Conservation (phyloP, 208 protist genomes). For the Strigomonas culicis region DNA sequence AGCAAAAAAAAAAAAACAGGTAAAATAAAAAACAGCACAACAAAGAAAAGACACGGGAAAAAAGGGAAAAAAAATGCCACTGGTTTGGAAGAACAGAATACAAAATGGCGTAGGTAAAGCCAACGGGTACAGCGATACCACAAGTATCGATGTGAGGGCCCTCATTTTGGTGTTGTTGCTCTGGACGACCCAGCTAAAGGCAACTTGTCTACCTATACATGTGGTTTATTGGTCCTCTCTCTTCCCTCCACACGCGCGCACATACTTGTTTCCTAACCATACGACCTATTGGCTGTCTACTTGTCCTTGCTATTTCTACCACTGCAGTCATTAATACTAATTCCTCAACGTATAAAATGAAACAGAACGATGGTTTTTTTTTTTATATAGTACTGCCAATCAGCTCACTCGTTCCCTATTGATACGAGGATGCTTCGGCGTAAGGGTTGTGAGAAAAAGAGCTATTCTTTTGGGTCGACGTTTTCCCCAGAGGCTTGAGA, state of each 20-base stretch:
- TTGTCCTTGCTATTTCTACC: no score
- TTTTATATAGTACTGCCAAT: no score
- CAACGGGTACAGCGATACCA: neutral
- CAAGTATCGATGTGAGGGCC: no score
- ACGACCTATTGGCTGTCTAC: no score
- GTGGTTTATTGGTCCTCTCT: no score
- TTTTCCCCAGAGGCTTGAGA: neutral
- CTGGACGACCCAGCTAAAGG: no score
- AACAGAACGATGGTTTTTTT: neutral
- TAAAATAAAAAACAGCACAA: neutral
- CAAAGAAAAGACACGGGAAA: constrained; percentile 7
- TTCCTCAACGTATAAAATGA: neutral
- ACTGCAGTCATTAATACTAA: no score
- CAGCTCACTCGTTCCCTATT: neutral
- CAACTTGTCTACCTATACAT: no score
- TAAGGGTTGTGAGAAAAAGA: constrained; percentile 75
- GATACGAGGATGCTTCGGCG: constrained; percentile 47
- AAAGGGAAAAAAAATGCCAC: neutral
- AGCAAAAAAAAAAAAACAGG: constrained; percentile 12
- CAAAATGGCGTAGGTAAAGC: neutral
- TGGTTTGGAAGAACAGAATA: neutral
- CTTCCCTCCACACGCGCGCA: no score
- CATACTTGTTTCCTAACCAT: no score
- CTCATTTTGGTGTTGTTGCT: no score
- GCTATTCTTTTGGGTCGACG: constrained; percentile 15